Evolutionary conservation across 202 grass and related monocot genomes (phyloP).

Genomic region (Carex arenaria): DNA sequence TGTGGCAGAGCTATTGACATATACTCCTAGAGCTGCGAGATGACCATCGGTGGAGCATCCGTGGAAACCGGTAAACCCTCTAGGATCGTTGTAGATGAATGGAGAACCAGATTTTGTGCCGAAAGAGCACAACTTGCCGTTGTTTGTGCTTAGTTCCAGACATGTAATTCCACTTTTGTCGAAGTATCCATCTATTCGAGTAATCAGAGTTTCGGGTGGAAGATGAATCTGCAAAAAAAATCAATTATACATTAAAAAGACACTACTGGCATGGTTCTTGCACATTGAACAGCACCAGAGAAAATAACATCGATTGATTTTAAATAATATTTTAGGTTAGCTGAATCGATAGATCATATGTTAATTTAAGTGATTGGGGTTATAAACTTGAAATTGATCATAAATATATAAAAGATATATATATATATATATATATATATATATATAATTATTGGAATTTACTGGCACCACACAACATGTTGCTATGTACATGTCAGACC

Average conservation of each 20-base stretch:
- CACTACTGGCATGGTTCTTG: not conserved
- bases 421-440: not conserved
- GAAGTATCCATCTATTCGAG: slow-evolving; percentile 23
- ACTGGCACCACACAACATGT: not conserved
- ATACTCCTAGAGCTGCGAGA: not conserved
- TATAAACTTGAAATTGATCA: too few species aligned
- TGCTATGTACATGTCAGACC: not conserved
- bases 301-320: not conserved
- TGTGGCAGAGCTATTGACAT: slow-evolving; percentile 21
- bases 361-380: not conserved
- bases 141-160: slow-evolving; percentile 20
- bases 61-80: slow-evolving; percentile 14
- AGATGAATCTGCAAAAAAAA: slow-evolving; percentile 3
- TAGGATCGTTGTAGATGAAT: slow-evolving; percentile 13
- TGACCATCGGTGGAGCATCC: not conserved
- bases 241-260: not conserved
- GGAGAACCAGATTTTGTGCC: slow-evolving; percentile 12
- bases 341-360: not conserved
- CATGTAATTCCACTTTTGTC: not conserved
- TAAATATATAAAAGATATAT: too few species aligned
- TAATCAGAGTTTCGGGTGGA: slow-evolving; percentile 15
- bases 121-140: not conserved
- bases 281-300: not conserved
- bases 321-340: not conserved
- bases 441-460: not conserved